Percentiles rank a stretch among this genome's conserved stretches.
phyloP scores from a whole-genome alignment of 495 filamentous ascomycete species.

The Usnea hakonensis region DNA sequence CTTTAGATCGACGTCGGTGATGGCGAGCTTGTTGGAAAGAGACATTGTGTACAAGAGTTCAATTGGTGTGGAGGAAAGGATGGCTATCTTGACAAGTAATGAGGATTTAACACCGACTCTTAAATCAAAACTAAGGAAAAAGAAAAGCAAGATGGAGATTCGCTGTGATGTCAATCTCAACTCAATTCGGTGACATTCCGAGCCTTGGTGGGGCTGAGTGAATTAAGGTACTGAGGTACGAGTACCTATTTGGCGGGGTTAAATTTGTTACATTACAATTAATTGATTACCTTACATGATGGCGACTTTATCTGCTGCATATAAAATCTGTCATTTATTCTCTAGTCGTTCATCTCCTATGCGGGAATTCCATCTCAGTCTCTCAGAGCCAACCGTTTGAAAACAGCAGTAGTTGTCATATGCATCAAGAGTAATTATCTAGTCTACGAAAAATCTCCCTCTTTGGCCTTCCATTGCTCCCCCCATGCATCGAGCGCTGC shows the following conservation, averaged over 20 bases:
- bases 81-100: background rate
- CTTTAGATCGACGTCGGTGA: constrained; percentile 93
- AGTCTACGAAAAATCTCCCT: background rate
- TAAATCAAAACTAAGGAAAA: background rate
- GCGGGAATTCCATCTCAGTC: background rate
- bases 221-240: no score
- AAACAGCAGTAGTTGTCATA: background rate
- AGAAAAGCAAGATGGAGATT: background rate
- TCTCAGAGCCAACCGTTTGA: no score
- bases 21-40: constrained; percentile 95
- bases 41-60: constrained; percentile 58
- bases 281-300: no score
- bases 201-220: constrained; percentile 6
- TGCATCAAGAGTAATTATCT: background rate
- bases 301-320: background rate
- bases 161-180: constrained; percentile 7
- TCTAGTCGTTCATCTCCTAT: background rate
- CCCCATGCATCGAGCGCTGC: constrained; percentile 5
- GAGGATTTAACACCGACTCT: background rate
- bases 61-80: background rate
- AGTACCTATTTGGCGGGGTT: background rate
- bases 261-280: no score
- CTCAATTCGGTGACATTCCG: background rate
- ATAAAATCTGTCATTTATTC: background rate
- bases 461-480: background rate